Percentiles rank a stretch among this genome's conserved stretches.
These are phyloP conservation scores for Heterotrichella gracilis DNA, from an alignment of 352 stramenopile species.

Conservation along the genomic window DNA sequence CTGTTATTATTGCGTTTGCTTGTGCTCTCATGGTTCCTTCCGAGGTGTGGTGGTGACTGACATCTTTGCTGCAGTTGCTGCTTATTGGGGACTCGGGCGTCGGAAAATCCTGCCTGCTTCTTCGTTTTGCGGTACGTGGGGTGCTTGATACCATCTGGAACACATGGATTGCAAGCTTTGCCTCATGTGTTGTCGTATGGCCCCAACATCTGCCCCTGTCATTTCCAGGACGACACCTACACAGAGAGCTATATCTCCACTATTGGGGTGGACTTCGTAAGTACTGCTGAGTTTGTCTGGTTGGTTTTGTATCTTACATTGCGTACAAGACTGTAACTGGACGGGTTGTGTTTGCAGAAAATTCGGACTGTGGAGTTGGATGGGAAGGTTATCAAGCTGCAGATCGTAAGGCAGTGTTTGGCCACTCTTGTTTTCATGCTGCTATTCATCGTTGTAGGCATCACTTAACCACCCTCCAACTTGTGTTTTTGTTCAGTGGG, in stretches of 20 bases:
- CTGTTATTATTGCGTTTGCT: no score
- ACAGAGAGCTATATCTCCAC: constrained; percentile 98
- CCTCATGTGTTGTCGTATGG: no score
- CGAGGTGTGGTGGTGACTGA: no score
- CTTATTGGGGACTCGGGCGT: constrained; percentile 85
- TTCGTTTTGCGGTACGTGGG: constrained; percentile 96
- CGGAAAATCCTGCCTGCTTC: constrained; percentile 86
- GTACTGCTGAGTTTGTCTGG: constrained; percentile 13
- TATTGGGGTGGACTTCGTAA: constrained; percentile 98
- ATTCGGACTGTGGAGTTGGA: constrained; percentile 95
- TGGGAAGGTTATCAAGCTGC: constrained; percentile 95
- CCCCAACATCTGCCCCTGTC: no score
- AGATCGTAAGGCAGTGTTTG: constrained; percentile 90
- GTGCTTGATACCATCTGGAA: no score
- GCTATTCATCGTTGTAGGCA: background rate
- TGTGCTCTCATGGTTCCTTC: no score
- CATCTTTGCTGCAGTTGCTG: constrained; percentile 85
- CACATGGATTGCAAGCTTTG: no score
- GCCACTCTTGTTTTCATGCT: no score
- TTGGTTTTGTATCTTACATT: constrained; percentile 13
- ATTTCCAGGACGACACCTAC: constrained; percentile 95
- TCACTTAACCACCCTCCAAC: constrained; percentile 12
- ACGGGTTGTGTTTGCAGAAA: no score
- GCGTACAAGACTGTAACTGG: no score
- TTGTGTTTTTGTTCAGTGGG: no score